Base-by-base conservation (phyloP, 306 rosid species). In the Dalbergia oliveri region DNA sequence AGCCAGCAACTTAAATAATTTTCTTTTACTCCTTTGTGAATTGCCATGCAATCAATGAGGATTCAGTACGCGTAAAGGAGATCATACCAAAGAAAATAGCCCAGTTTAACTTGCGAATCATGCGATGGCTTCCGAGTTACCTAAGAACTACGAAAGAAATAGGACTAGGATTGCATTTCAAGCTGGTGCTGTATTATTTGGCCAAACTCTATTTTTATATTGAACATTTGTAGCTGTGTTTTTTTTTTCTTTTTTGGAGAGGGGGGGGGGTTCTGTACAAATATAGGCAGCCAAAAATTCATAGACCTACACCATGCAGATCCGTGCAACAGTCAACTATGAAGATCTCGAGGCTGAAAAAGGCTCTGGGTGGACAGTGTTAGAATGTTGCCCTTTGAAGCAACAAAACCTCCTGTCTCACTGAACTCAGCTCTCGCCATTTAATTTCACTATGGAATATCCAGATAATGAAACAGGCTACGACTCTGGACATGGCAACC, bases 201-300 rank as follows among this genome's bases (percentile, higher is more conserved):
- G 83, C 87, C 87, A 73, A 82, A 82, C 81, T 86, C 93, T 84
- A 64, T 87, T 83, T n/a, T 81, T 76, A 81, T 90, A 54, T 84
- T 81, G 69, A 70, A 87, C 81, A 86, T 84, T 82, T 68, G 78
- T 63, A 84, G 81, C 86, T n/a, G n/a, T n/a, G n/a, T n/a, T 26
- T 1, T 1, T 26, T 26, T 26, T 26, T 26, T 26, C 1, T 26
- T 26, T 26, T 26, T 26, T 26, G 1, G 2, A 1, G 73, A 82
- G 67, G 84, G 81, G 66, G 84, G 81, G 66, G 34, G 81, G 66
- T 67, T 84, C 88, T 94, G 94, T 92, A 94, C 98, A 94, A 85
- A 84, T 83, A 89, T 85, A 78, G 87, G 86, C 83, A 90, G 79
- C 90, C 90, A 89, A 90, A 90, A 87, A 81, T 85, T 83, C 90